Base-by-base conservation (phyloP, 345 rosid species). In the Hibiscus mutabilis region DNA sequence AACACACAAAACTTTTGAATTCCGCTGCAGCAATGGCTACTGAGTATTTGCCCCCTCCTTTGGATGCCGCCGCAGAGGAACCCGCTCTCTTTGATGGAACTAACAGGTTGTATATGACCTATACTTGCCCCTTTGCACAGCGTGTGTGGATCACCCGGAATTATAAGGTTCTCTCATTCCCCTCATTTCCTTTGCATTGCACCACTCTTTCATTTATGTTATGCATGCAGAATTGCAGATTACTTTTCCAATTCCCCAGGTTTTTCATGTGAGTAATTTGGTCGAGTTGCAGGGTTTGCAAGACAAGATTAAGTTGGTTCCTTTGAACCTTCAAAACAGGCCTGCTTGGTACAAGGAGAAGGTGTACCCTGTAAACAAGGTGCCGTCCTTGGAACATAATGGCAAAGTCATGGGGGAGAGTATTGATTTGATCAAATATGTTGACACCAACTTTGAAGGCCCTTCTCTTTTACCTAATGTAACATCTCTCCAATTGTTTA, bases 101-200 rank as follows among this genome's bases (percentile, higher is more conserved):
- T 60, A 85, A 82, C 2, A 91, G 86, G 84, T 58, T 91, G 88
- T 93, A 93, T 78, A 81, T 85, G 19, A 42, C 66, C 61, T 83
- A 86, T 55, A 4, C 72, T 6, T 90, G 97, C 76, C 98, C 97
- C 21, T 94, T 1, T 74, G 92, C 95, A 6, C 97, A 90, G 77
- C 91, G 98, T 29, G 97, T 78, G 64, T 91, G 98, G 98, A 91
- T 94, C 88, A 85, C 95, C 71, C 84, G 98, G 78, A 90, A 94
- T 78, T 72, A 73, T 69, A 91, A 94, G 42, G 42, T 37, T 37
- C 10, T 1, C 42, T 37, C 27, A 25, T 25, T 25, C 27, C 27
- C 27, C 2, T 25, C 1, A 2, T 25, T 25, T 25, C 2, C 1
- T 25, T 42, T 42, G 27, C 27, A 25, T 42, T 42, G 27, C 27